Conservation (phyloP, 2,329 filamentous ascomycete genomes). For the Aspergillus pseudoglaucus region DNA sequence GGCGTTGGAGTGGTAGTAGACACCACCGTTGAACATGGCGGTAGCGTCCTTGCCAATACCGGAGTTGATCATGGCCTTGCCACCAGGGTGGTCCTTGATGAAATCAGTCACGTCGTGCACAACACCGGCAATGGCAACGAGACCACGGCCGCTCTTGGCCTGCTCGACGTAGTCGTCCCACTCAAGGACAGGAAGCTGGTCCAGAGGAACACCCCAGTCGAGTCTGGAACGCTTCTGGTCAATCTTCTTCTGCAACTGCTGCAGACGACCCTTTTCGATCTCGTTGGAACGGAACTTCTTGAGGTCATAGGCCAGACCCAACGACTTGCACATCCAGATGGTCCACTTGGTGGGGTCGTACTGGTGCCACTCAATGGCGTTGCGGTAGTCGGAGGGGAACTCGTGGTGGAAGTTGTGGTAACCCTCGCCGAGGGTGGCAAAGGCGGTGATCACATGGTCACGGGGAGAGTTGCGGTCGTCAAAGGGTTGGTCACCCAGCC, state of each 20-base stretch:
- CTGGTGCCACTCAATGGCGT: conserved; percentile 84
- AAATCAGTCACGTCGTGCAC: conserved; percentile 80
- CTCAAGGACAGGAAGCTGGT: conserved; percentile 76
- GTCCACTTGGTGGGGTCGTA: conserved; percentile 89
- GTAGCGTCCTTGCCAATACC: conserved; percentile 83
- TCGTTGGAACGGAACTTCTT: conserved; percentile 90
- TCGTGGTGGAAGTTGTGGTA: conserved; percentile 97
- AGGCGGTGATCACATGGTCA: conserved; percentile 78
- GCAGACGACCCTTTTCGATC: conserved; percentile 84
- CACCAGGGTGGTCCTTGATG: conserved; percentile 85
- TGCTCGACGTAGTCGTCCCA: conserved; percentile 82
- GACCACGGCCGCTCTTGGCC: conserved; percentile 68
- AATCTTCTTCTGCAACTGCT: conserved; percentile 88
- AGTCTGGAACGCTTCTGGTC: conserved; percentile 76
- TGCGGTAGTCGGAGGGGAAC: conserved; percentile 88
- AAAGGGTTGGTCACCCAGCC: conserved; percentile 87
- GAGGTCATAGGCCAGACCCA: conserved; percentile 76
- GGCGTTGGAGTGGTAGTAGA: conserved; percentile 84
- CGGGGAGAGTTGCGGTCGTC: conserved; percentile 88
- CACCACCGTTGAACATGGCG: conserved; percentile 85
- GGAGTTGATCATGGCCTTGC: conserved; percentile 75
- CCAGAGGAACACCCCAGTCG: conserved; percentile 80
- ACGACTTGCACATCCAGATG: conserved; percentile 77
- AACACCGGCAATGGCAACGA: conserved; percentile 73
- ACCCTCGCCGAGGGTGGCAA: conserved; percentile 79